Conservation (phyloP, 2,329 filamentous ascomycete species). For the Penicillium sp. region DNA sequence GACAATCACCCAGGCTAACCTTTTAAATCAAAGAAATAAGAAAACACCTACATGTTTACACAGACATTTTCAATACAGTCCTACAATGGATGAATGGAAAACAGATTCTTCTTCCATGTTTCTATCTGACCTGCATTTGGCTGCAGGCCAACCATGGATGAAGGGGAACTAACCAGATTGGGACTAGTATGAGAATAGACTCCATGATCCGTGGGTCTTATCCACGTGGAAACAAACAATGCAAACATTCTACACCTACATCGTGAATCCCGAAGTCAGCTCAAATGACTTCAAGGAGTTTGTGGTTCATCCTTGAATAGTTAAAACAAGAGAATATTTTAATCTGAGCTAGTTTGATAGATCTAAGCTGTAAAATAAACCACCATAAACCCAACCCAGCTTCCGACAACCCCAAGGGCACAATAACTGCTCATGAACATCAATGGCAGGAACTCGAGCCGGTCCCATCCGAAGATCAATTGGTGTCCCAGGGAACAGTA, state of each 20-base stretch:
- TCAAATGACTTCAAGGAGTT: neutral
- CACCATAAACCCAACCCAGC: constrained; percentile 91
- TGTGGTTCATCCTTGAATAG: neutral
- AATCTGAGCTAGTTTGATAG: neutral
- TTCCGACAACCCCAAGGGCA: constrained; percentile 89
- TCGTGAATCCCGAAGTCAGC: neutral
- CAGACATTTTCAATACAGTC: neutral
- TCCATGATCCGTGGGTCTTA: constrained; percentile 21
- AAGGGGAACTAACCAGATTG: constrained; percentile 13
- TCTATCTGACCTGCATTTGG: constrained; percentile 15
- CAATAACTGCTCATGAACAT: constrained; percentile 98
- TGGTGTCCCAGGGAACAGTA: constrained; percentile 86
- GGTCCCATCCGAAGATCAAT: constrained; percentile 70
- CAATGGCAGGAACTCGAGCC: constrained; percentile 84
- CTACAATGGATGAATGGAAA: neutral
- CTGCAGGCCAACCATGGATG: constrained; percentile 21
- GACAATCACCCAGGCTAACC: neutral
- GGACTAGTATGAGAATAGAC: constrained; percentile 18
- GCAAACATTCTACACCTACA: constrained; percentile 18
- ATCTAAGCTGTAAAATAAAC: constrained; percentile 70
- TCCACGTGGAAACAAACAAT: constrained; percentile 27
- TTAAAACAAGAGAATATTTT: neutral
- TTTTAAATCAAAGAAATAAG: neutral
- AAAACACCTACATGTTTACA: neutral
- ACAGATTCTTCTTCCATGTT: constrained; percentile 8